Evolutionary conservation across 1,284 basidiomycete species (phyloP).

Genomic region (Ustilago sp.): DNA sequence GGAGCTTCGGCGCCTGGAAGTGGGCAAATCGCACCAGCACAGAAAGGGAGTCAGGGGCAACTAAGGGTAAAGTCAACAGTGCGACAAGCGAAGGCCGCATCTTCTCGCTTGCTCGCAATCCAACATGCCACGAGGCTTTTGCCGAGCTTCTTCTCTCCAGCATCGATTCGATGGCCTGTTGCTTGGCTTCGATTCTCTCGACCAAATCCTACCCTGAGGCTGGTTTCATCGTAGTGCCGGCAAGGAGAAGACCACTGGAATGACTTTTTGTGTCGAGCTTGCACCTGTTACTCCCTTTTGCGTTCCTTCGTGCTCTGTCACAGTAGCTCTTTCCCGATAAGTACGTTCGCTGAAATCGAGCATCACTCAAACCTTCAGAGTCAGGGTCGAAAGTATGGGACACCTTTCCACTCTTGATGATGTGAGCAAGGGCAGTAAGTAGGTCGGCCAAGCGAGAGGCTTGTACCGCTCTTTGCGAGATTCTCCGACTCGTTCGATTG

Average conservation of each 20-base stretch:
- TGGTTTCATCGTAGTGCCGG: not conserved
- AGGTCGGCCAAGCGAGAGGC: not conserved
- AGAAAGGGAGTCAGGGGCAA: not conserved
- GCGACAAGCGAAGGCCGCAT: not conserved
- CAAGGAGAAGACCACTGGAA: not conserved
- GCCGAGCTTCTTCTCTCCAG: constrained; percentile 15
- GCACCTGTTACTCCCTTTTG: too few relatives aligned
- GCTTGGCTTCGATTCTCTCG: constrained; percentile 7
- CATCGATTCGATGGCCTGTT: constrained; percentile 15
- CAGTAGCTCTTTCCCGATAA: too few relatives aligned
- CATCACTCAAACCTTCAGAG: too few relatives aligned
- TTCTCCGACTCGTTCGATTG: not conserved
- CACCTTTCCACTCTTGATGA: too few relatives aligned
- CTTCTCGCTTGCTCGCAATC: constrained; percentile 7
- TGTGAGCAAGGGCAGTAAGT: not conserved
- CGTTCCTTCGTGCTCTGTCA: too few relatives aligned
- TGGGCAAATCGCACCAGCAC: not conserved
- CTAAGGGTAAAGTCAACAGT: not conserved
- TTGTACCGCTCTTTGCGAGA: not conserved
- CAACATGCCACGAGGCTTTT: constrained; percentile 19
- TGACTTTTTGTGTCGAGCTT: not conserved
- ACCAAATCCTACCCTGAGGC: not conserved
- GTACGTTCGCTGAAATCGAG: too few relatives aligned
- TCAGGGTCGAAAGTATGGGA: too few relatives aligned
- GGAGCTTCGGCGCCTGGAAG: not conserved